phyloP scores from a whole-genome alignment of 1,139 yeast genomes.

The Saccharomyces hybrid region DNA sequence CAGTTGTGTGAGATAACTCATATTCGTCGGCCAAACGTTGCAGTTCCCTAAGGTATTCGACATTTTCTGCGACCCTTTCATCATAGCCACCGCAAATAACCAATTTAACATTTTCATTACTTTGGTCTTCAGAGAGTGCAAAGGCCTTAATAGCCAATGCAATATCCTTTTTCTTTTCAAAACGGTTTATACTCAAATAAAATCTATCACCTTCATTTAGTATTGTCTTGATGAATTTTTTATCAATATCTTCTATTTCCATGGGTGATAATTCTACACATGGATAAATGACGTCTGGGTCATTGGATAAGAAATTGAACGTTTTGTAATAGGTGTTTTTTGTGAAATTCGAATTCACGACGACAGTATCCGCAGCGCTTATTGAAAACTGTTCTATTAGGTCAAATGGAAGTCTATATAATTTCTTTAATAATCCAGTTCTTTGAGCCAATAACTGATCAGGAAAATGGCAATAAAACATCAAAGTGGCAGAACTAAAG shows the following conservation, averaged over 20 bases:
- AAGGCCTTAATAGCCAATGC: constrained; percentile 67
- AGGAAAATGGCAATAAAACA: constrained; percentile 95
- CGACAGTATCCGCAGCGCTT: constrained; percentile 63
- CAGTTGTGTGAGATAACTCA: constrained; percentile 41
- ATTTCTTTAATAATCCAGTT: constrained; percentile 44
- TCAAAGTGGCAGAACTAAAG: constrained; percentile 38
- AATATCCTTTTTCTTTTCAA: constrained; percentile 78
- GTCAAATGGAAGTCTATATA: constrained; percentile 81
- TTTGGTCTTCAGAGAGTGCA: constrained; percentile 33
- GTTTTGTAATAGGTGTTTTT: constrained; percentile 58
- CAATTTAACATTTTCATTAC: constrained; percentile 36
- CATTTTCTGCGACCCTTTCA: constrained; percentile 65
- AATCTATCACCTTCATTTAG: constrained; percentile 28
- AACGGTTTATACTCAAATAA: constrained; percentile 76
- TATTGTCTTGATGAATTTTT: constrained; percentile 15
- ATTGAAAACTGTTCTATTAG: constrained; percentile 74
- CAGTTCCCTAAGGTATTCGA: constrained; percentile 58
- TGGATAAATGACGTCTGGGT: constrained; percentile 78
- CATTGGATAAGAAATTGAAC: constrained; percentile 36
- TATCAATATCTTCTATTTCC: constrained; percentile 17
- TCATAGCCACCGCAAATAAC: constrained; percentile 94
- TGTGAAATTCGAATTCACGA: constrained; percentile 85
- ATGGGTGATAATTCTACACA: constrained; percentile 52
- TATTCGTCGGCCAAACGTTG: constrained; percentile 42
- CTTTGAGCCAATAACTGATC: constrained; percentile 71